Evolutionary conservation across 257 asterid species (phyloP), one percentile per base, ranked within the genome.

Genomic region (Voacanga thouarsii): DNA sequence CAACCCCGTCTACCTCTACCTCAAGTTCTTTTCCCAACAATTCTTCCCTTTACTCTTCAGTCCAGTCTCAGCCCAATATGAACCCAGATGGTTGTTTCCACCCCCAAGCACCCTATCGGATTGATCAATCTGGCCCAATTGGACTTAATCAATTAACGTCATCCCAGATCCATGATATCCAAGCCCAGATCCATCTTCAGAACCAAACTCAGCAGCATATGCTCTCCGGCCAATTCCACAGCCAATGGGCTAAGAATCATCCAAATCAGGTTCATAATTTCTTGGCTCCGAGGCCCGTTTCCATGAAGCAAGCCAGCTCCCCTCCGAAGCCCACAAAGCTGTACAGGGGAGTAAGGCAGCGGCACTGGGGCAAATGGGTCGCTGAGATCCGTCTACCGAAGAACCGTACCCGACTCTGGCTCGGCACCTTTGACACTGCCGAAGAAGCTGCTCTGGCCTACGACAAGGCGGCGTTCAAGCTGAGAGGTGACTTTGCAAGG

Each of bases 281-380:
- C 53, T 82, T 91, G 45, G 90, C 90, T 18, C 91, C 93, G 0
- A 81, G 83, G 90, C 89, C 97, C 55, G 73, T 91, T 12, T 63
- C 81, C 11, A 88, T 92, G 93, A 92, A 92, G 85, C 95, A 82
- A 24, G 26, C 78, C 6, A 93, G 90, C 26, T 77, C 92, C 16
- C 90, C 96, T 2, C 88, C 93, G 2, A 92, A 91, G 89, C 96
- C 99, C 86, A 83, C 80, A 7, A 95, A 95, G 83, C 97, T 93
- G 14, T 95, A 95, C 92, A 79, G 99, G 53, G 99, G 99, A 2
- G 99, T 95, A n/a, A 85, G 99, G 80, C 99, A 95, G 82, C 91
- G 99, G 8, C 99, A 95, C 91, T 95, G 99, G 99, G 99, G 99
- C 0, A 95, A 95, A 76, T 95, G 99, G 99, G 99, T 95, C 39